Evolutionary conservation across 2,329 filamentous ascomycete genomes (phyloP), one percentile per base, ranked within the genome.

Genomic region (Graphium sp.): DNA sequence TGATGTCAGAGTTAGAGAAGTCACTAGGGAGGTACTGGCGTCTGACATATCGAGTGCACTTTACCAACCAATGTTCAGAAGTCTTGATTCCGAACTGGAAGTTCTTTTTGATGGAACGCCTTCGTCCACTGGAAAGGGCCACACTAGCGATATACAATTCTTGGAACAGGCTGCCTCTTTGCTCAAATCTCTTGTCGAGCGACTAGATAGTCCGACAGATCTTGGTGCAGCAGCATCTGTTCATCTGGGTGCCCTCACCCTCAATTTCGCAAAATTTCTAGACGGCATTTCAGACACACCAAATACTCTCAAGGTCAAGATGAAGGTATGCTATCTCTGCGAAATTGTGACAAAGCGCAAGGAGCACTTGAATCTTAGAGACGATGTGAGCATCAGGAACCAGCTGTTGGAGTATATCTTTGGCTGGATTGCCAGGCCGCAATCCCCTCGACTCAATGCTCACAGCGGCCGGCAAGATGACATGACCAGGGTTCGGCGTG

Each of bases 341-440:
- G 74, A 78, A 38, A 62, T 63, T 4, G 63, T 78, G 19, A 73
- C 65, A 9, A 66, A 64, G 44, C 64, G 72, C 37, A 78, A 76
- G 39, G 73, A 79, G 39, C 64, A 77, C 28, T 50, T 79, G 23
- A 78, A 76, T 38, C 51, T 79, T 8, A 61, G 74, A 28, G 72
- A 79, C 38, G 74, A 79, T 43, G 67, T 78, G 22, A 64, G 71
- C 17, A 74, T 76, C 39, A 56, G 74, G 30, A 79, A 79, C 36
- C 72, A 77, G 40, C 52, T 79, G 10, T 53, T 79, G 8, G 73
- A 77, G 42, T 70, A 71, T 33, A 67, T 77, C 20, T 75, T 75
- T 35, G 61, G 67, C 34, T 79, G 74, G 74, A 75, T 78, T 38
- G 63, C 70, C 16, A 58, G 71, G 8, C 67, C 69, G 12, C 60